Base-by-base conservation (phyloP, 139 green algal species). In the Bryopsis sp. region DNA sequence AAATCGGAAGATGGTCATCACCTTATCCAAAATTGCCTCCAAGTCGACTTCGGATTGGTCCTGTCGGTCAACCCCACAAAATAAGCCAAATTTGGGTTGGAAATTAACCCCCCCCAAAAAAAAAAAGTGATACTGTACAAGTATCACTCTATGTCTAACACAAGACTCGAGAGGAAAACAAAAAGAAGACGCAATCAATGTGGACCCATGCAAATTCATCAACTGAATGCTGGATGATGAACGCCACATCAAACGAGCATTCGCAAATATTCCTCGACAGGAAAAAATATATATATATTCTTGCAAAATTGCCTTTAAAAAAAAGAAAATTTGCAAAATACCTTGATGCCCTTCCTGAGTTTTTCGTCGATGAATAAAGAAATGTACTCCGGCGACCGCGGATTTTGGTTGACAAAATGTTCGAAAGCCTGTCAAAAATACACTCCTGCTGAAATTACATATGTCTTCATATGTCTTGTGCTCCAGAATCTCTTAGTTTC, bases 291-390 rank as follows among this genome's bases (percentile, higher is more conserved):
- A n/a, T n/a, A n/a, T n/a, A n/a, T n/a, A n/a, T n/a, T n/a, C n/a
- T n/a, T n/a, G n/a, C n/a, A n/a, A n/a, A n/a, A n/a, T 54, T 54
- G 19, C 43, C 19, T 19, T 54, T 11, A 54, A 19, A 54, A 54
- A 54, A 11, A 19, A 19, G 43, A 67, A 63, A 36, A 15, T 11
- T 31, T 63, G 11, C 28, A 64, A 4, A 24, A 58, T 78, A 67
- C 62, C 37, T 69, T 88, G 32, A 88, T 70, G 36, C 82, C 81
- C 50, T 82, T 82, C 32, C 87, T 81, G 70, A 97, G 85, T 73
- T 90, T 89, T 74, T 96, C 89, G 73, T 99, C 94, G 70, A 99
- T 93, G 86, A 92, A 99, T 5, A 97, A 81, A 2, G 85, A 95
- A 61, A 99, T 88, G 84, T 86, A 98, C 81, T 98, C 94, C 0